phyloP scores from a whole-genome alignment of 2,329 filamentous ascomycete species.

The Pseudogymnoascus sp. region DNA sequence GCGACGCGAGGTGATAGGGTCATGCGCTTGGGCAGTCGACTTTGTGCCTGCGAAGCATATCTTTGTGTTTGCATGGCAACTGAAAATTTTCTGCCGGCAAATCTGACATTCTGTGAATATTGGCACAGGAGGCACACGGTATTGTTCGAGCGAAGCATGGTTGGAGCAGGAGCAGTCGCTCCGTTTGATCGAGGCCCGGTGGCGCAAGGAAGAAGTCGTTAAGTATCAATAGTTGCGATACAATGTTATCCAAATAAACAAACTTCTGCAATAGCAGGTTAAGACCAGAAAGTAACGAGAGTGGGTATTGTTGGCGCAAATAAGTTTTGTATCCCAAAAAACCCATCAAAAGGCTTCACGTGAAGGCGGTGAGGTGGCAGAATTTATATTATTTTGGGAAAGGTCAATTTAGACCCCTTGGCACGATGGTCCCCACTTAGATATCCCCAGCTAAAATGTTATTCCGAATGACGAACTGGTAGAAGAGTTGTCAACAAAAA shows the following conservation, averaged over 20 bases:
- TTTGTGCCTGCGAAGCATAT: constrained; percentile 26
- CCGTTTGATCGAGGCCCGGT: constrained; percentile 2
- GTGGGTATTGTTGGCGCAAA: constrained; percentile 7
- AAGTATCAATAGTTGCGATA: neutral
- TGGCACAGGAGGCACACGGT: constrained; percentile 9
- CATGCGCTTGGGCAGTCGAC: constrained; percentile 41
- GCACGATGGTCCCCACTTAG: neutral
- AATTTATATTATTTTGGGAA: neutral
- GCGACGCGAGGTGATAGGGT: constrained; percentile 38
- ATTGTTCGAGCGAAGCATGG: constrained; percentile 8
- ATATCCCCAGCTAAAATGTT: neutral
- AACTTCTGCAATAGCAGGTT: neutral
- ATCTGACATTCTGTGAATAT: neutral
- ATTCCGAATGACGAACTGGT: neutral
- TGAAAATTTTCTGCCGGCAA: neutral
- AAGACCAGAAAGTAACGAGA: neutral
- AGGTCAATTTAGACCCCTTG: neutral
- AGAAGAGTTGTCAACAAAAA: neutral
- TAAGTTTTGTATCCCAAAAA: constrained; percentile 3
- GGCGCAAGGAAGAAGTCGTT: neutral
- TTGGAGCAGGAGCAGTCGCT: neutral
- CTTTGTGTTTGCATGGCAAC: constrained; percentile 13
- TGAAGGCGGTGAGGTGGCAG: constrained; percentile 5
- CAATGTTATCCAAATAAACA: neutral
- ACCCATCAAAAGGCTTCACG: neutral